Evolutionary conservation across 345 rosid genomes (phyloP), one percentile per base, ranked within the genome.

Genomic region (Sisymbrium irio): DNA sequence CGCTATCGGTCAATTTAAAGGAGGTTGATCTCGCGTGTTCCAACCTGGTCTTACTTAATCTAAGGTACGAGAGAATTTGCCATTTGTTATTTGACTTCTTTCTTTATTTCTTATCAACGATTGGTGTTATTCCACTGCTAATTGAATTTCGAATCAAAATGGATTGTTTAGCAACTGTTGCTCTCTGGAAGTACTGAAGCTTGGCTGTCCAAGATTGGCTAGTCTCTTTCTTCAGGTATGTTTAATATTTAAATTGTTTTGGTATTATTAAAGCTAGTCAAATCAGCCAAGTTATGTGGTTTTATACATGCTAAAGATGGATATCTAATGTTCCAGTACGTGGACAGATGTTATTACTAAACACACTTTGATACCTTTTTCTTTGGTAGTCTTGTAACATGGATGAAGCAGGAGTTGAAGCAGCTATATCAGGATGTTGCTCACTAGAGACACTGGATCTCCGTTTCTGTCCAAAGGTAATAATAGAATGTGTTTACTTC

Each of bases 391-490:
- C 92, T 5, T 88, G 96, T 77, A 90, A 81, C 83, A 84, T 90
- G 59, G 86, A 86, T 27, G 97, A 86, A 80, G 89, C 85, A 72
- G 86, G 82, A 17, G 85, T 92, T 55, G 92, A 86, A 78, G 82
- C 75, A 58, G 98, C 99, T 15, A 84, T 92, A 74, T 85, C 90
- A 9, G 86, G 79, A 47, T 95, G 99, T 79, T 73, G 71, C 65
- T 85, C 84, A 81, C 85, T 92, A 79, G 99, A 95, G 88, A 92
- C 98, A 63, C 78, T 95, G 39, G 98, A 95, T 83, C 90, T 95
- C 49, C 98, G 99, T 66, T 84, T 77, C 83, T 95, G 99, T 77
- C 94, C 86, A 1, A 92, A 89, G 97, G 99, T 86, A 65, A 85
- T 82, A 20, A 49, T n/a, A 9, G 8, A 5, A 28, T 15, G 18